A percentile compares a stretch with the other conserved stretches of the same genome.
phyloP scores from a whole-genome alignment of 179 eudicot species.

The Corrigiola litoralis region DNA sequence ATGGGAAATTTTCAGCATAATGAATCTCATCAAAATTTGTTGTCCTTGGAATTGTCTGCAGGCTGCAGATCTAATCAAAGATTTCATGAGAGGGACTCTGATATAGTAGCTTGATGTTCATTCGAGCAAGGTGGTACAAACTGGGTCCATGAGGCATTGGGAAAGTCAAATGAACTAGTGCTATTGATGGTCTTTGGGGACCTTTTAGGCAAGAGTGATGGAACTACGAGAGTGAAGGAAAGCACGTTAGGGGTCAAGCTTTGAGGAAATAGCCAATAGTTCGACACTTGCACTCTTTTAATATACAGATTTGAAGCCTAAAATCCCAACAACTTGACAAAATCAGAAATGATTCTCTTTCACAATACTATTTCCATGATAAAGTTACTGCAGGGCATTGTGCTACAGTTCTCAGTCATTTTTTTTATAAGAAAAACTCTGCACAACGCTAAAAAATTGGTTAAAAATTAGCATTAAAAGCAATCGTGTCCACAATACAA shows the following conservation, averaged over 20 bases:
- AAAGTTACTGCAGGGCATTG: constrained; percentile 7
- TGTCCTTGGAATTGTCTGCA: constrained; percentile 5
- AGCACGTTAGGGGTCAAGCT: constrained; percentile 1
- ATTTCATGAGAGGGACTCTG: constrained; percentile 14
- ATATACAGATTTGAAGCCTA: constrained; percentile 1
- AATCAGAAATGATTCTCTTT: constrained; percentile 4
- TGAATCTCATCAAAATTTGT: neutral
- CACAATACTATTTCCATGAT: constrained; percentile 5
- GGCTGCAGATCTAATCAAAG: constrained; percentile 6
- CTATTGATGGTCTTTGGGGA: constrained; percentile 17
- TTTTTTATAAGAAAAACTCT: too few relatives aligned
- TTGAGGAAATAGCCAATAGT: neutral
- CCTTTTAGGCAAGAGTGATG: constrained; percentile 16
- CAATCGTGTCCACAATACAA: too few relatives aligned
- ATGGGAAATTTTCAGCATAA: neutral
- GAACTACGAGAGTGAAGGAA: neutral
- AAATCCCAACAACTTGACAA: constrained; percentile 14
- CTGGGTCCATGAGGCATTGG: constrained; percentile 22
- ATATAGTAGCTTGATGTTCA: neutral
- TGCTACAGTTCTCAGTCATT: neutral
- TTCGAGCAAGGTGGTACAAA: constrained; percentile 6
- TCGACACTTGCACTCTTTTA: neutral
- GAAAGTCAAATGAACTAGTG: constrained; percentile 17
- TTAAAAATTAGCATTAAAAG: too few relatives aligned
- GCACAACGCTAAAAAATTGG: too few relatives aligned